phyloP scores from a whole-genome alignment of 1,284 basidiomycete species.

The Fomes fomentarius region DNA sequence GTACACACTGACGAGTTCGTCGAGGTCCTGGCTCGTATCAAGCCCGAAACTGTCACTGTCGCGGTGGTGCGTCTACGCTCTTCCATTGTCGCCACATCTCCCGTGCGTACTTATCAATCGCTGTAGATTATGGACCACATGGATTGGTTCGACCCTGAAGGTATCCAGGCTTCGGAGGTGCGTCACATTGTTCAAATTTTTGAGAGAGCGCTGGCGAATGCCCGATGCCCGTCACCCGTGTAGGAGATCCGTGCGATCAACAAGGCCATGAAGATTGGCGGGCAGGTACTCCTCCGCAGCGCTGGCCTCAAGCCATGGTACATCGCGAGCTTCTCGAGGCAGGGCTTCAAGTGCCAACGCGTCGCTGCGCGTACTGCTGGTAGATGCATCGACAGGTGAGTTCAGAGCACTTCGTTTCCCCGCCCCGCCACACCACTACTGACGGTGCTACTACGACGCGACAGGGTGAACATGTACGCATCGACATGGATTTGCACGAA shows the following conservation, averaged over 20 bases:
- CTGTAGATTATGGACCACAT: constrained; percentile 29
- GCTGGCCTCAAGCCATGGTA: constrained; percentile 27
- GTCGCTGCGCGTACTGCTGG: constrained; percentile 21
- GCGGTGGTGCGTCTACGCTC: constrained; percentile 19
- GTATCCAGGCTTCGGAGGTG: constrained; percentile 18
- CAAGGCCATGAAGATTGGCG: constrained; percentile 27
- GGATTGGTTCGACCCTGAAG: constrained; percentile 27
- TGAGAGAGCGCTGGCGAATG: too few species aligned
- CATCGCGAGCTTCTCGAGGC: constrained; percentile 22
- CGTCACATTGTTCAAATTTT: neutral
- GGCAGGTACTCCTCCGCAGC: constrained; percentile 25
- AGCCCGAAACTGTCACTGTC: constrained; percentile 24
- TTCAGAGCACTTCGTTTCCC: neutral
- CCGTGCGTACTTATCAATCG: neutral
- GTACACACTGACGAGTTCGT: constrained; percentile 28
- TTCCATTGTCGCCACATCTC: too few species aligned
- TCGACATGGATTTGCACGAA: constrained; percentile 29
- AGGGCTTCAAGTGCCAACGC: constrained; percentile 25
- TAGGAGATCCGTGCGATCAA: constrained; percentile 25
- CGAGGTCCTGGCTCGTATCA: constrained; percentile 25
- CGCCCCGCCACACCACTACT: too few species aligned
- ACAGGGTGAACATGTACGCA: constrained; percentile 29
- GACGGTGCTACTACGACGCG: too few species aligned
- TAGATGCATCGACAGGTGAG: constrained; percentile 24
- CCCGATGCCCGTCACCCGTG: neutral